These are phyloP conservation scores for Chlorella sorokiniana DNA, from an alignment of 139 green algal species.

Conservation along the genomic window DNA sequence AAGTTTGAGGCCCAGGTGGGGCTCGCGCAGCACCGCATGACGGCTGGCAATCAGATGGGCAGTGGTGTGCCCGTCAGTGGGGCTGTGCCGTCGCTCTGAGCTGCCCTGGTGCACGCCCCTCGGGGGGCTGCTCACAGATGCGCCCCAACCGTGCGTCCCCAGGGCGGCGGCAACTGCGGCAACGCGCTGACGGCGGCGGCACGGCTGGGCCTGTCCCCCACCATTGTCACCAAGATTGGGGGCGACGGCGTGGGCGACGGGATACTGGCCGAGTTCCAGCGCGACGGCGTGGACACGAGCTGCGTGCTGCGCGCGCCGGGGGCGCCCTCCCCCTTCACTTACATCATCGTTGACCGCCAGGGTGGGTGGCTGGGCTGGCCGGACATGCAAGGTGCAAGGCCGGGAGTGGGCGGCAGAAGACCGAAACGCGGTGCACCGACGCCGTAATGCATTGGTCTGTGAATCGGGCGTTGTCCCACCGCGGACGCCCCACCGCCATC, in stretches of 20 bases:
- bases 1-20: constrained; percentile 66
- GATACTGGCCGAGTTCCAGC: constrained; percentile 84
- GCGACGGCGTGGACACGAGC: constrained; percentile 83
- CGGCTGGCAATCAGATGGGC: not conserved
- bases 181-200: constrained; percentile 94
- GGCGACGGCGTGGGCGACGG: constrained; percentile 79
- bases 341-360: constrained; percentile 94
- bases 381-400: too few species aligned
- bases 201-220: constrained; percentile 76
- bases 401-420: too few species aligned
- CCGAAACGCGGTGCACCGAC: too few species aligned
- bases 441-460: too few species aligned
- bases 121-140: too few species aligned
- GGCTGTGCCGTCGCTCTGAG: too few species aligned
- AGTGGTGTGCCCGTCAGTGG: too few species aligned
- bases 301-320: constrained; percentile 66
- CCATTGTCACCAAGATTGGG: constrained; percentile 89
- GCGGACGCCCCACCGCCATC: too few species aligned
- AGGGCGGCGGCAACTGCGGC: constrained; percentile 93
- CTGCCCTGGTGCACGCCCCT: too few species aligned
- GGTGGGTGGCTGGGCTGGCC: too few species aligned
- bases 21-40: not conserved
- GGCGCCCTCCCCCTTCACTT: constrained; percentile 93
- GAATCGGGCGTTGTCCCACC: too few species aligned
- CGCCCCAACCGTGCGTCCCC: constrained; percentile 52